Base-by-base conservation (phyloP, 108 stramenopile species). In the Aureococcus anophagefferens region DNA sequence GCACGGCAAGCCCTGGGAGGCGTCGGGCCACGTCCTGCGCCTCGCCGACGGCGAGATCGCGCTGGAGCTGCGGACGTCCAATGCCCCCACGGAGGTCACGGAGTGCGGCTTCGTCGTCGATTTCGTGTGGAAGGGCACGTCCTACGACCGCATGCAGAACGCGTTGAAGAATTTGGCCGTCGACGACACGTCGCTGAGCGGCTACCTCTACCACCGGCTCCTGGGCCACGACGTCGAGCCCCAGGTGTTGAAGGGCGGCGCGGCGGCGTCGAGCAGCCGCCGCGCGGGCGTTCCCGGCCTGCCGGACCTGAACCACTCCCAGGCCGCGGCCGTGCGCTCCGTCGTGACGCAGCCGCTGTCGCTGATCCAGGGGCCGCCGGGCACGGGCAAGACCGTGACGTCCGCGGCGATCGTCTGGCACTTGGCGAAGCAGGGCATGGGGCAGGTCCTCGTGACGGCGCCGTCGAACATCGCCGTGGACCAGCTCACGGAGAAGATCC, bases 391-490 rank as follows among this genome's bases (percentile, higher is more conserved):
- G 80, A 99, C 98, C 11, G 96, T 99, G 34, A 97, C 96, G 14
- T 89, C 85, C 46, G 98, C 98, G 28, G 92, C 95, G 0, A 62
- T 99, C 63, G 95, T 99, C 33, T 99, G 95, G 76, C 96, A 96
- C 78, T 78, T 99, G 74, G 94, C 93, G 31, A 85, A 90, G 68
- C 94, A 95, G 79, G 87, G 89, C 73, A 89, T 89, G 91, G 89
- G 91, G 29, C 93, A 95, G 81, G 94, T 99, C 14, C 87, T 99
- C 34, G 98, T 99, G 37, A 91, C 92, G 30, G 96, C 98, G 32
- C 98, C 98, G 0, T 90, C 89, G 51, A 99, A 99, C 76, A 94
- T 99, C 64, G 98, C 98, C 5, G 98, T 97, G 46, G 98, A 99
- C 89, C 95, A 97, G 67, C 82, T 99, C 68, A 94, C 96, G 15